phyloP scores from a whole-genome alignment of 805 yeast genomes.

The Cyberlindnera galapagoensis region DNA sequence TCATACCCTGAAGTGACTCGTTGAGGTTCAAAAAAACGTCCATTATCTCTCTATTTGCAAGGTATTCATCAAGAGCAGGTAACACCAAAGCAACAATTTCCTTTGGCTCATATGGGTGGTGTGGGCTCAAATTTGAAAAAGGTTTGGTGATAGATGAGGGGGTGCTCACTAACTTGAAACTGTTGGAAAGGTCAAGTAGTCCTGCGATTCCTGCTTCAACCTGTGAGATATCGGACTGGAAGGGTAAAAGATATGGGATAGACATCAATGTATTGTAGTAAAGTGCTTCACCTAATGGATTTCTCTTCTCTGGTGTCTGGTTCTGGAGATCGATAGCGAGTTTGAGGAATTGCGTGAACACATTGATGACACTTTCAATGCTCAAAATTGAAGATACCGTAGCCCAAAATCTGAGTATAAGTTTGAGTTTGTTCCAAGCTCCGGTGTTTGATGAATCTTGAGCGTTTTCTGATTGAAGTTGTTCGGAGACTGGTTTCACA shows the following conservation, averaged over 20 bases:
- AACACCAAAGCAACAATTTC: constrained; percentile 42
- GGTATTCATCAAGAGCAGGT: constrained; percentile 38
- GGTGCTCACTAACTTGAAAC: constrained; percentile 26
- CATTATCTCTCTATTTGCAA: constrained; percentile 4
- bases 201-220: constrained; percentile 30
- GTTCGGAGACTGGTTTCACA: constrained; percentile 20
- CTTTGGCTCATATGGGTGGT: constrained; percentile 44
- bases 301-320: constrained; percentile 31
- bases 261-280: constrained; percentile 55
- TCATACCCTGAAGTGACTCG: constrained; percentile 10
- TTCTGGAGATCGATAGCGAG: constrained; percentile 52
- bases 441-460: constrained; percentile 43
- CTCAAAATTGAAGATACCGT: constrained; percentile 55
- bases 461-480: too few relatives aligned
- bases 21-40: constrained; percentile 31
- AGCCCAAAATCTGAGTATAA: constrained; percentile 63
- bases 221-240: constrained; percentile 27
- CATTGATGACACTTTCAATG: constrained; percentile 39
- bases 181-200: constrained; percentile 39
- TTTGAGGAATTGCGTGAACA: constrained; percentile 48
- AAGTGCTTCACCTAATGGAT: constrained; percentile 61
- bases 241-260: constrained; percentile 56
- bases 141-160: constrained; percentile 23
- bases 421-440: constrained; percentile 64
- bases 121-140: constrained; percentile 18